These are phyloP conservation scores for Orbilia ellipsospora DNA, from an alignment of 2,329 filamentous ascomycete genomes.

Conservation along the genomic window DNA sequence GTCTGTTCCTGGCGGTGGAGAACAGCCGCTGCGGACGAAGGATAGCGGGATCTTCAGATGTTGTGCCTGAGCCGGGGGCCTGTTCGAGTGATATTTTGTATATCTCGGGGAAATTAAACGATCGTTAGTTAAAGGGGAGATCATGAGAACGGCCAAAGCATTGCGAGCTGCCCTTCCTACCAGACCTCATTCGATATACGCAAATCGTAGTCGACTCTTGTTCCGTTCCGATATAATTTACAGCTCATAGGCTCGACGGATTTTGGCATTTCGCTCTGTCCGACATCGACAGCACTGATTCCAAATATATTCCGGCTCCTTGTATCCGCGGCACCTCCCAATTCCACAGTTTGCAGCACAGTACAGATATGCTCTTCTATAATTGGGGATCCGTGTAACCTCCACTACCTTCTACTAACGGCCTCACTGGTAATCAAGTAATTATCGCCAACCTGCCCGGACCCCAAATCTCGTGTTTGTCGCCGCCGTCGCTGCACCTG, in stretches of 20 bases:
- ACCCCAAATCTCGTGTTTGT: neutral
- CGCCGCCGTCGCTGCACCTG: conserved; percentile 1
- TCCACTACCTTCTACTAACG: neutral
- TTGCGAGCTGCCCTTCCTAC: conserved; percentile 3
- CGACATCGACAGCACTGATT: neutral
- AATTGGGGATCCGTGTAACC: neutral
- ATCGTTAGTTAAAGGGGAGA: conserved; percentile 43
- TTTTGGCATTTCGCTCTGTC: neutral
- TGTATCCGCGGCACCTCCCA: conserved; percentile 8
- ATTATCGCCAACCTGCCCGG: neutral
- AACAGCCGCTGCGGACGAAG: conserved; percentile 10
- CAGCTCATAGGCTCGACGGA: neutral
- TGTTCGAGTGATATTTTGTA: neutral
- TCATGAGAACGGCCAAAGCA: conserved; percentile 22
- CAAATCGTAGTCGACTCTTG: neutral
- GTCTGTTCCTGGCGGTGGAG: conserved; percentile 9
- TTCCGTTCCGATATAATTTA: neutral
- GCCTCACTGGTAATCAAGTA: neutral
- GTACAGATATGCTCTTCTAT: conserved; percentile 1
- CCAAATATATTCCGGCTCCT: neutral
- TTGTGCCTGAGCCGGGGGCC: conserved; percentile 24
- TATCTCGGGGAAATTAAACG: conserved; percentile 54
- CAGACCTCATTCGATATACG: neutral
- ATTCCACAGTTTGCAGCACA: neutral
- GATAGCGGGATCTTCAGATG: conserved; percentile 42